A percentile compares a stretch with the other conserved stretches of the same genome.
Evolutionary conservation across 2,329 filamentous ascomycete genomes (phyloP).

Genomic region (Fusarium setosum): DNA sequence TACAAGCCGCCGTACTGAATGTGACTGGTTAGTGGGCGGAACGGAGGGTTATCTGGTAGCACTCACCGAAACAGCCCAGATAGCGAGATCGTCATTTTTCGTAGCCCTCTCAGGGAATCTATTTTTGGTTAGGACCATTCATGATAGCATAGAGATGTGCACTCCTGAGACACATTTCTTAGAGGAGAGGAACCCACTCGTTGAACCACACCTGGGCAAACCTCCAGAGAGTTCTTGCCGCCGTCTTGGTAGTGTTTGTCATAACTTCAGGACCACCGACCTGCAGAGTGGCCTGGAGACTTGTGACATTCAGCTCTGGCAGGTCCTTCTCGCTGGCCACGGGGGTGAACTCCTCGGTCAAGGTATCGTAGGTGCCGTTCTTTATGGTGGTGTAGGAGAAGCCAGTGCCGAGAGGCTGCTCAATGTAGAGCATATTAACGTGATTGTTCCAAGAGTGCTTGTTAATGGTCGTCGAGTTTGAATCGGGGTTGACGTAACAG

Average conservation of each 20-base stretch:
- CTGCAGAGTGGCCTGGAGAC: constrained; percentile 11
- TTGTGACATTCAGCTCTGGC: constrained; percentile 20
- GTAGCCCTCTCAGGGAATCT: constrained; percentile 66
- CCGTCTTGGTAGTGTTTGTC: constrained; percentile 61
- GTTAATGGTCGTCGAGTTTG: constrained; percentile 63
- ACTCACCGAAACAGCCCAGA: constrained; percentile 67
- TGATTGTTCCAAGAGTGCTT: constrained; percentile 70
- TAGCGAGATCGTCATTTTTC: constrained; percentile 63
- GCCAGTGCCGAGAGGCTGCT: constrained; percentile 71
- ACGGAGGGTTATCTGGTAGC: background rate
- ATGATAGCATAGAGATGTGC: too few relatives aligned
- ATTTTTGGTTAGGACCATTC: background rate
- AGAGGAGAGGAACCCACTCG: constrained; percentile 14
- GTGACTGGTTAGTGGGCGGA: background rate
- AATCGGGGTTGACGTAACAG: constrained; percentile 58
- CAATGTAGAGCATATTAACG: constrained; percentile 61
- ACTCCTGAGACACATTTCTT: background rate
- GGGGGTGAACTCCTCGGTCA: constrained; percentile 45
- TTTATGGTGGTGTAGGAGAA: constrained; percentile 60
- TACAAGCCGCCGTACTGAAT: constrained; percentile 70
- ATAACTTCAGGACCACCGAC: background rate
- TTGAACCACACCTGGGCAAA: constrained; percentile 69
- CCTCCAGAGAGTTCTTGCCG: constrained; percentile 68
- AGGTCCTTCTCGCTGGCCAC: background rate
- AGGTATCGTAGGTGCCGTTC: constrained; percentile 67